Evolutionary conservation across 306 rosid genomes (phyloP), one percentile per base, ranked within the genome.

Genomic region (Cucurbita argyrosperma): DNA sequence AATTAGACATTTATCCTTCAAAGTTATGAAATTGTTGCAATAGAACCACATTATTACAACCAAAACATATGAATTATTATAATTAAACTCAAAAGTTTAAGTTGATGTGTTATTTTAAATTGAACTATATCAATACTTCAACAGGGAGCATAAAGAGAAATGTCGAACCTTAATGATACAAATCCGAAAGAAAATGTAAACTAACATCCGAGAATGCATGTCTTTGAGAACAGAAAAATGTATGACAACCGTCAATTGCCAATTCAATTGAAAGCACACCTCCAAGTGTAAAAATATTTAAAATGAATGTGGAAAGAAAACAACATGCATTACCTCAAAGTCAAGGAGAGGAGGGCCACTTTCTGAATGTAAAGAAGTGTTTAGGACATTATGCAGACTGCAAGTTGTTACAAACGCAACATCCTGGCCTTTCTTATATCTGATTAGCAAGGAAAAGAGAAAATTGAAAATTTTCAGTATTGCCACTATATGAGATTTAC

Each of bases 271-370:
- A 9, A 68, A 67, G 72, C 37, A 19, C 52, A 10, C 21, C n/a
- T 30, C 45, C 45, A 15, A 76, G 7, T 63, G 72, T 19, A 43
- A 19, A 66, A 43, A 66, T 66, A 53, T 66, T 18, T 8, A 56
- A 45, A 40, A 10, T 26, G 39, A 50, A 45, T 78, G 70, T 71
- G 50, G 77, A 58, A 61, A 76, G 37, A 42, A 74, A 45, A 49
- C 37, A 74, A 55, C 8, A 59, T 68, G 74, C 74, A 78, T 77
- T 85, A 93, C 98, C 96, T 88, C 98, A 87, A 93, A 93, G 84
- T 93, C 98, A 85, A 93, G 91, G 85, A 93, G 80, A 56, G 96
- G 98, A 82, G 98, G 96, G 60, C 98, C 98, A 79, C 88, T 90
- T 79, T 93, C 96, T 14, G 98, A 86, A 26, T 84, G 83, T 80